Base-by-base conservation (phyloP, 1,284 basidiomycete genomes). In the Vanrija humicola region DNA sequence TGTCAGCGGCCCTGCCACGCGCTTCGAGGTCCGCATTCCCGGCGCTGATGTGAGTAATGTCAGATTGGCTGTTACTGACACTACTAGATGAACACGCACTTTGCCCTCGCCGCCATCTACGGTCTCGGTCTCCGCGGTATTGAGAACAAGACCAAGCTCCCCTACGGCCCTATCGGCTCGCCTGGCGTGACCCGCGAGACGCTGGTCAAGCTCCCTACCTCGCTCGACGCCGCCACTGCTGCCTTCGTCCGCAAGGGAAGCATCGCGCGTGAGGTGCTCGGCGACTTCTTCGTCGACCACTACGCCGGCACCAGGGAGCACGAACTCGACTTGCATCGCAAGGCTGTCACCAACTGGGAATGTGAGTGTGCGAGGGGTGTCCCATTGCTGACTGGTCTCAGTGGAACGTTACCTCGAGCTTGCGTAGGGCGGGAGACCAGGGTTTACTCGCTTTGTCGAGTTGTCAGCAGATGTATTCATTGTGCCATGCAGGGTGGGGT, bases 271-370 rank as follows among this genome's bases (percentile, higher is more conserved):
- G 87, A 91, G 70, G 81, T 91, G 43, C 84, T 98, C 54, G 93
- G 93, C 0, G 80, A 93, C 67, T 86, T 85, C 38, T 92, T 96
- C 67, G 90, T 98, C 3, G 90, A 97, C 34, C 94, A 98, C 70
- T 95, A 84, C 70, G 91, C 88, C 5, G 93, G 90, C 2, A 97
- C 94, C 10, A 83, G 94, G 64, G 82, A 90, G 72, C 89, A 95
- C 71, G 92, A 96, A 75, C 84, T 94, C 45, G 84, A 82, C 54
- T 66, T 89, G 47, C 92, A 89, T 86, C 89, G 90, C 66, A 83
- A 86, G 66, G 89, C 92, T 5, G 90, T 96, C 26, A 96, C 93
- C 4, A 87, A 84, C 72, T 96, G 92, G 92, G 92, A 96, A 83
- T 84, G 91, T 90, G 67, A 70, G 83, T 66, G 6, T 26, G 18